phyloP scores from a whole-genome alignment of 2,329 filamentous ascomycete genomes.

The Simplicillium sp. region DNA sequence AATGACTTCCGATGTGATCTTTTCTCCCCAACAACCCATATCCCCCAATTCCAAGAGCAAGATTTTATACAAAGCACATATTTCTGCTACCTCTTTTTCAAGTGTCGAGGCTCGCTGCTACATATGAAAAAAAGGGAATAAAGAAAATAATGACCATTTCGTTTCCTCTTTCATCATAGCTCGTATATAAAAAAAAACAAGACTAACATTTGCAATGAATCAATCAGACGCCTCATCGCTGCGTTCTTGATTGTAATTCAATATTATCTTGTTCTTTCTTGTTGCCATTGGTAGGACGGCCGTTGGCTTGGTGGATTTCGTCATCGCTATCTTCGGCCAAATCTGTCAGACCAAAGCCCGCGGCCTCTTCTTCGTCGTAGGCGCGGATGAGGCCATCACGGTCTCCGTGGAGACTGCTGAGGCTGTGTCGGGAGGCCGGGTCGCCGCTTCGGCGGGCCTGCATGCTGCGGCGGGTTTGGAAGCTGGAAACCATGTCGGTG shows the following conservation, averaged over 20 bases:
- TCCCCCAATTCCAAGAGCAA: too few species aligned
- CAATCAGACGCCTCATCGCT: slow-evolving; percentile 6
- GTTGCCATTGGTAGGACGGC: slow-evolving; percentile 28
- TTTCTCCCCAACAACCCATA: too few species aligned
- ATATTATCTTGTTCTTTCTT: slow-evolving; percentile 33
- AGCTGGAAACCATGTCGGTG: slow-evolving; percentile 81
- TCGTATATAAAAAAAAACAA: background rate
- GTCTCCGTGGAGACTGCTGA: slow-evolving; percentile 57
- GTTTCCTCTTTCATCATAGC: slow-evolving; percentile 2
- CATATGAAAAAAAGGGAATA: too few species aligned
- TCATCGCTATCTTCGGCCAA: slow-evolving; percentile 70
- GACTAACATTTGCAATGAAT: background rate
- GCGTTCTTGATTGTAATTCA: slow-evolving; percentile 41
- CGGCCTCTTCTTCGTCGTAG: slow-evolving; percentile 76
- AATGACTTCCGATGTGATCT: too few species aligned
- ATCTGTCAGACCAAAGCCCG: slow-evolving; percentile 68
- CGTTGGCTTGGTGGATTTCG: slow-evolving; percentile 21
- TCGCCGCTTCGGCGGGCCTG: slow-evolving; percentile 70
- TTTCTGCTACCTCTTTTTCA: too few species aligned
- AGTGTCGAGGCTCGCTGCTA: too few species aligned
- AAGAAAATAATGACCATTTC: background rate
- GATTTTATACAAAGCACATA: too few species aligned
- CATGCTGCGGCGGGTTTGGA: slow-evolving; percentile 90
- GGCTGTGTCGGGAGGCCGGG: slow-evolving; percentile 49
- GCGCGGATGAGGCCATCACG: slow-evolving; percentile 76